Evolutionary conservation across 2,329 filamentous ascomycete species (phyloP), one percentile per base, ranked within the genome.

Genomic region (Gaeumannomyces sp.): DNA sequence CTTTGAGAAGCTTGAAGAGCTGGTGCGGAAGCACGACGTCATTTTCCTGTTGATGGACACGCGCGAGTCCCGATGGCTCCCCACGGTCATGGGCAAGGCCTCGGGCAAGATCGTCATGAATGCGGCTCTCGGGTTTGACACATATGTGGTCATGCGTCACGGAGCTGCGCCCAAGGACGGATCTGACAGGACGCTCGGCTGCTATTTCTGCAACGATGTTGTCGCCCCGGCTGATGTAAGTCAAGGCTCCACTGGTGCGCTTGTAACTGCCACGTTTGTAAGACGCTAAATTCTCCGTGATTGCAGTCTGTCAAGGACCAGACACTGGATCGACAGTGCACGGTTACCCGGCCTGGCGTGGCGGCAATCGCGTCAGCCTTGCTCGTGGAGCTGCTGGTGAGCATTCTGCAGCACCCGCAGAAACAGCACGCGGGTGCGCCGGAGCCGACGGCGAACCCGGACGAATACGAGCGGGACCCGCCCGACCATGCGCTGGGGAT

Each of bases 151-250:
- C 50, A 98, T 99, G 95, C 87, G 95, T 65, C 95, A 99, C 75
- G 95, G 95, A 1, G 82, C 92, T 7, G 84, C 86, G 69, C 80
- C 81, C 4, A 75, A 77, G 58, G 79, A 81, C 62, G 80, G 84
- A 14, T 82, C 78, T n/a, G 81, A 86, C 64, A 80, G 86, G 63
- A 87, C 91, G 31, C 81, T 98, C 31, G 95, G 95, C 13, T 99
- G 95, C 77, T 99, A 99, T 75, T 99, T 98, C 77, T 99, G 95
- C 78, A 98, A 96, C 72, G 95, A 99, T 74, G 94, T 99, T 31
- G 94, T 98, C 62, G 92, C 94, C 8, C 95, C 95, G 28, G 89
- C 89, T 67, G 92, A 98, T 79, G 93, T 96, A 80, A 86, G 89
- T 83, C 50, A n/a, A 45, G 33, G 56, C 3, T 6, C 7, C 8